A percentile compares a stretch with the other conserved stretches of the same genome.
phyloP scores from a whole-genome alignment of 73 alveolate species.

The Uronychia setigera region DNA sequence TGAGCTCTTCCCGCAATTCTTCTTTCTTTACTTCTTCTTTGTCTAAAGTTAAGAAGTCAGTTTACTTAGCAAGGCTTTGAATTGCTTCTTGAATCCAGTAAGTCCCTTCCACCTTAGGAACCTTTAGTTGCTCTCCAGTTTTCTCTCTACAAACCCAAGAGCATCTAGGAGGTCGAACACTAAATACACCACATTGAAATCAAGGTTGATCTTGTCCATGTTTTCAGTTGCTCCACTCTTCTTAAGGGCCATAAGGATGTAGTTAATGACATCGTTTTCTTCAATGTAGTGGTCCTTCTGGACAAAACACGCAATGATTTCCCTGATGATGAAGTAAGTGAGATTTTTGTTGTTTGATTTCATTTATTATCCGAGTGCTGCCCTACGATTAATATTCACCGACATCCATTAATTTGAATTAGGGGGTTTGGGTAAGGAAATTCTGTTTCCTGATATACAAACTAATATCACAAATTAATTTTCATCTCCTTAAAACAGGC shows the following conservation, averaged over 20 bases:
- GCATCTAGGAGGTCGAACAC: slow-evolving; percentile 28
- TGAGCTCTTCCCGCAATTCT: slow-evolving; percentile 7
- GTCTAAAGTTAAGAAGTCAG: neutral
- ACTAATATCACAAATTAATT: too few species aligned
- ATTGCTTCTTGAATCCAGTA: neutral
- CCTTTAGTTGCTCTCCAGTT: slow-evolving; percentile 16
- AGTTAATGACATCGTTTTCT: slow-evolving; percentile 36
- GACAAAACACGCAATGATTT: slow-evolving; percentile 34
- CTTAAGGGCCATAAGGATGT: slow-evolving; percentile 32
- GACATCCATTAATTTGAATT: too few species aligned
- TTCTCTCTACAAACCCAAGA: slow-evolving; percentile 11
- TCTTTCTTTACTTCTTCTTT: neutral
- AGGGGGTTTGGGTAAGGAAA: too few species aligned
- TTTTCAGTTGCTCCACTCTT: slow-evolving; percentile 41
- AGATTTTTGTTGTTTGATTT: slow-evolving; percentile 37
- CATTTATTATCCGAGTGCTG: too few species aligned
- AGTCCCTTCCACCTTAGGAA: slow-evolving; percentile 33
- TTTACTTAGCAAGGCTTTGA: neutral
- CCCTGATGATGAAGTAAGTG: slow-evolving; percentile 39
- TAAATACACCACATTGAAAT: slow-evolving; percentile 39
- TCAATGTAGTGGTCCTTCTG: slow-evolving; percentile 39
- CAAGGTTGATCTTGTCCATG: slow-evolving; percentile 42
- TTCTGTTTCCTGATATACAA: too few species aligned
- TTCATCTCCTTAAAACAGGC: too few species aligned
- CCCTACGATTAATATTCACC: too few species aligned